phyloP scores from a whole-genome alignment of 768 basidiomycete species.

The Psilocybe subaeruginosa region DNA sequence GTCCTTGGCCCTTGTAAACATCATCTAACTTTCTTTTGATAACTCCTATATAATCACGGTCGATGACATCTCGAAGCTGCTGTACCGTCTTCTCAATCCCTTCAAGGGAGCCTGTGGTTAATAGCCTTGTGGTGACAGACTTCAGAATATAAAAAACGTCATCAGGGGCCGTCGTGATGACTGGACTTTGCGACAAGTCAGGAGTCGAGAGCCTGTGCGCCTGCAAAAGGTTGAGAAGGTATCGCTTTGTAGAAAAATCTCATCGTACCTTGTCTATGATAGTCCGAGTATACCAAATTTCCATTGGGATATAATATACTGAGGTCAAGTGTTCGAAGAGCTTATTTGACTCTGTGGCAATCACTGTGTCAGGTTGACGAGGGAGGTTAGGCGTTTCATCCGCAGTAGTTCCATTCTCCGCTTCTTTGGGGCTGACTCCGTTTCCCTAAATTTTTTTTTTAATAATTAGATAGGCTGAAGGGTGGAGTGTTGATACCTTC shows the following conservation, averaged over 20 bases:
- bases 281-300: constrained; percentile 87
- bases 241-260: not conserved
- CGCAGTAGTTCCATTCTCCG: constrained; percentile 3
- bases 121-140: constrained; percentile 71
- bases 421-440: constrained; percentile 1
- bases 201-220: constrained; percentile 84
- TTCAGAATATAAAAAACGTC: constrained; percentile 97
- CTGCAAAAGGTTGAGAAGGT: constrained; percentile 38
- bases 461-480: not conserved
- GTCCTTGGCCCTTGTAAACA: constrained; percentile 65
- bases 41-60: constrained; percentile 79
- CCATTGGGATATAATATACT: constrained; percentile 85
- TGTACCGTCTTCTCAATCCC: constrained; percentile 62
- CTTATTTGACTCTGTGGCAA: constrained; percentile 54
- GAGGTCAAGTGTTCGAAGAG: constrained; percentile 69
- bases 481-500: constrained; percentile 45
- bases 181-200: constrained; percentile 65
- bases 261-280: constrained; percentile 81
- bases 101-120: constrained; percentile 73
- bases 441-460: constrained; percentile 12
- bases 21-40: constrained; percentile 88
- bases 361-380: constrained; percentile 31
- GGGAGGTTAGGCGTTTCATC: constrained; percentile 2
- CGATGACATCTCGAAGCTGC: constrained; percentile 74
- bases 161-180: constrained; percentile 81